phyloP scores from a whole-genome alignment of 2,329 filamentous ascomycete genomes.

The Aspergillus novofumigatus region DNA sequence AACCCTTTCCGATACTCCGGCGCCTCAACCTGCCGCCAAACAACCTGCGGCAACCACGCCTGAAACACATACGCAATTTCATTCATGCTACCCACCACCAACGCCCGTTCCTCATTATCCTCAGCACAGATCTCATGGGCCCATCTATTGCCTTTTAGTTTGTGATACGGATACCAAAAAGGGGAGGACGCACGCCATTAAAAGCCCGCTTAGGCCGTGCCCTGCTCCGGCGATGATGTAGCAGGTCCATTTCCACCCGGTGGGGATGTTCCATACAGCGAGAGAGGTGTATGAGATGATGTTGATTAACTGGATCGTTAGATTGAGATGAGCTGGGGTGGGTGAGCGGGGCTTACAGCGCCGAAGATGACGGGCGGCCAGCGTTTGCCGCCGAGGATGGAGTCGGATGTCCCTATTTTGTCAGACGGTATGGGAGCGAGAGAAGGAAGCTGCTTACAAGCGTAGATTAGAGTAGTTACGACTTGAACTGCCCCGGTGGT shows the following conservation, averaged over 20 bases:
- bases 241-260: slow-evolving; percentile 60
- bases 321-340: not conserved
- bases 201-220: slow-evolving; percentile 46
- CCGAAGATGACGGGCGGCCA: slow-evolving; percentile 63
- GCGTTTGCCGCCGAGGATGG: slow-evolving; percentile 53
- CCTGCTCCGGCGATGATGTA: slow-evolving; percentile 53
- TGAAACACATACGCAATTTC: slow-evolving; percentile 66
- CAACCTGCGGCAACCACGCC: slow-evolving; percentile 63
- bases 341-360: slow-evolving; percentile 36
- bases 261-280: slow-evolving; percentile 48
- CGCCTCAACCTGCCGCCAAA: slow-evolving; percentile 63
- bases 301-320: slow-evolving; percentile 28
- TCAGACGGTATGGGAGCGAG: too few relatives aligned
- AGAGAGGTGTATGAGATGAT: slow-evolving; percentile 44
- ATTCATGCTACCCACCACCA: slow-evolving; percentile 65
- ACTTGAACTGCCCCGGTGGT: slow-evolving; percentile 55
- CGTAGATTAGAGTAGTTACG: slow-evolving; percentile 58
- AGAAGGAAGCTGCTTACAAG: slow-evolving; percentile 39
- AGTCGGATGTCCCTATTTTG: slow-evolving; percentile 55
- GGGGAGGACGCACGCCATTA: slow-evolving; percentile 43
- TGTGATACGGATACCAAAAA: not conserved
- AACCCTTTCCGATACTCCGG: slow-evolving; percentile 59
- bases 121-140: slow-evolving; percentile 52
- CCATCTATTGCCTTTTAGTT: slow-evolving; percentile 34
- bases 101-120: slow-evolving; percentile 62